Conservation (phyloP, 257 asterid species). For the Solanum corneliomulleri region DNA sequence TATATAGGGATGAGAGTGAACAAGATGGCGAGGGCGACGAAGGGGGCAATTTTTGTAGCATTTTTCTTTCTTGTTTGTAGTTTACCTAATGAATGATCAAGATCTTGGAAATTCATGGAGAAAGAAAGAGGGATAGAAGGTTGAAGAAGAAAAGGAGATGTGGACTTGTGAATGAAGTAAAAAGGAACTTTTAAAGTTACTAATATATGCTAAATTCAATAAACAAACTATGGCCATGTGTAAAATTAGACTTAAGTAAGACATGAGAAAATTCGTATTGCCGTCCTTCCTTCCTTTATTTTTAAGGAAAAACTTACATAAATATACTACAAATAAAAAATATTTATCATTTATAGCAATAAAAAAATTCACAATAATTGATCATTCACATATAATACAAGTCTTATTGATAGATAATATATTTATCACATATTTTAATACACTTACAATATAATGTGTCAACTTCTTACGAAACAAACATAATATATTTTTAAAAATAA, state of each 20-base stretch:
- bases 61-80: constrained; percentile 23
- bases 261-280: background rate
- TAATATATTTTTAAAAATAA: too few species aligned
- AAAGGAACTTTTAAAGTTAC: background rate
- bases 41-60: constrained; percentile 23
- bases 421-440: too few species aligned
- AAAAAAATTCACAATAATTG: too few species aligned
- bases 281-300: background rate
- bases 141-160: background rate
- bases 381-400: too few species aligned
- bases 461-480: too few species aligned
- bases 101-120: constrained; percentile 37
- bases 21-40: constrained; percentile 21
- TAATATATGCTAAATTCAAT: background rate
- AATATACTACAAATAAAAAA: too few species aligned
- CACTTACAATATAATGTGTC: too few species aligned
- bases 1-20: constrained; percentile 38
- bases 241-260: background rate
- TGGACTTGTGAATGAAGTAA: background rate
- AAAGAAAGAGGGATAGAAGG: background rate
- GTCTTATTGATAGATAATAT: too few species aligned
- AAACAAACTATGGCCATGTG: background rate
- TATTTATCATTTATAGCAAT: too few species aligned
- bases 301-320: too few species aligned
- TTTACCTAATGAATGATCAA: constrained; percentile 31